Evolutionary conservation across 1,284 basidiomycete species (phyloP).

Genomic region (Melampsora americana): DNA sequence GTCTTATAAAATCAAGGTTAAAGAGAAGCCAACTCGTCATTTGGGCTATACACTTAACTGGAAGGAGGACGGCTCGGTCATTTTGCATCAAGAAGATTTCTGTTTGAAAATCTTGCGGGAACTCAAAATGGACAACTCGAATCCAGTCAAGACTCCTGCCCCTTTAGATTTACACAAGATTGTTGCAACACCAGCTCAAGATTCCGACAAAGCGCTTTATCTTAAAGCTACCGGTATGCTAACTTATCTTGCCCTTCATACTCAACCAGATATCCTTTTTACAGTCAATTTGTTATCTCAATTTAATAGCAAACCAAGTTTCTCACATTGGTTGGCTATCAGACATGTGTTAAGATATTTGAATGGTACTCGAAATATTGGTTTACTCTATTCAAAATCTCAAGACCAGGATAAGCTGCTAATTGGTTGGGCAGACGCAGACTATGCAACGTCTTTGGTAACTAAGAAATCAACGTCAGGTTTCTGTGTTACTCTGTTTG

Average conservation of each 20-base stretch:
- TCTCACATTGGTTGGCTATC: neutral
- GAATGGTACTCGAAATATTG: neutral
- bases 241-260: constrained; percentile 10
- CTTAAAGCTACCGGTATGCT: constrained; percentile 17
- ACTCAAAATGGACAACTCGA: neutral
- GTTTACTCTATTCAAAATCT: neutral
- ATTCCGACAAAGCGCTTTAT: no score
- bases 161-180: no score
- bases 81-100: no score
- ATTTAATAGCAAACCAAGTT: neutral
- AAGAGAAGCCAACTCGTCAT: no score
- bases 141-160: neutral
- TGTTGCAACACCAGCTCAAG: no score
- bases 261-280: constrained; percentile 10
- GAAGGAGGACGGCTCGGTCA: no score
- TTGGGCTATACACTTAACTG: no score
- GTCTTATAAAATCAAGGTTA: no score
- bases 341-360: constrained; percentile 8
- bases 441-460: no score
- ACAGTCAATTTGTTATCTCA: constrained; percentile 12
- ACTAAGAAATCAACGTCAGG: no score
- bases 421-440: constrained; percentile 19
- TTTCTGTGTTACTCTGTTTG: no score
- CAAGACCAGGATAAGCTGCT: neutral
- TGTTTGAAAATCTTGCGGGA: no score